Evolutionary conservation across 169 alveolate genomes (phyloP).

Genomic region (Babesia sp.): DNA sequence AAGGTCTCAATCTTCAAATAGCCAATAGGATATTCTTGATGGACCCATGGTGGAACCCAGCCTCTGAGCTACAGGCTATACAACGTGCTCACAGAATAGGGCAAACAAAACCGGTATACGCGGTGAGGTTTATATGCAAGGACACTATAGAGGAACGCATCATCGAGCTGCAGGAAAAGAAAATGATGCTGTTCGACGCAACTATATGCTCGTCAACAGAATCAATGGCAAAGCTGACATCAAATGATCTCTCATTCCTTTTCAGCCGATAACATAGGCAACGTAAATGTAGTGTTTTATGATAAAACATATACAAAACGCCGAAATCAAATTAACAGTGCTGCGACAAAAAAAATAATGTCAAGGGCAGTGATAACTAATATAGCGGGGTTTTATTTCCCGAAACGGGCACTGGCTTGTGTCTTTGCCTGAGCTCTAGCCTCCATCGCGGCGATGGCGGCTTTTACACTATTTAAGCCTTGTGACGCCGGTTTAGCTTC

Average conservation of each 20-base stretch:
- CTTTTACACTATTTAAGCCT: conserved; percentile 9
- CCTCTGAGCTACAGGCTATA: conserved; percentile 97
- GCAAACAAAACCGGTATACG: conserved; percentile 90
- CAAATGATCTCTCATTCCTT: conserved; percentile 86
- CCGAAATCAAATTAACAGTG: background rate
- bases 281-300: background rate
- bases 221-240: conserved; percentile 82
- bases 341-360: background rate
- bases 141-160: conserved; percentile 97
- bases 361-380: background rate
- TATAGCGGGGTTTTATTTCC: background rate
- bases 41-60: conserved; percentile 99
- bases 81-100: conserved; percentile 97
- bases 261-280: conserved; percentile 60
- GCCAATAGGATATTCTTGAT: conserved; percentile 95
- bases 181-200: conserved; percentile 89
- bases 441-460: conserved; percentile 35
- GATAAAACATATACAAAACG: too few species aligned
- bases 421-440: conserved; percentile 14
- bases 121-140: conserved; percentile 90
- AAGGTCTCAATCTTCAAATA: conserved; percentile 96
- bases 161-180: conserved; percentile 89
- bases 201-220: conserved; percentile 52
- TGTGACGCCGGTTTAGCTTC: background rate
- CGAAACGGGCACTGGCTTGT: conserved; percentile 1